Conservation (phyloP, 1,139 yeast species). For the Yarrowia galli region DNA sequence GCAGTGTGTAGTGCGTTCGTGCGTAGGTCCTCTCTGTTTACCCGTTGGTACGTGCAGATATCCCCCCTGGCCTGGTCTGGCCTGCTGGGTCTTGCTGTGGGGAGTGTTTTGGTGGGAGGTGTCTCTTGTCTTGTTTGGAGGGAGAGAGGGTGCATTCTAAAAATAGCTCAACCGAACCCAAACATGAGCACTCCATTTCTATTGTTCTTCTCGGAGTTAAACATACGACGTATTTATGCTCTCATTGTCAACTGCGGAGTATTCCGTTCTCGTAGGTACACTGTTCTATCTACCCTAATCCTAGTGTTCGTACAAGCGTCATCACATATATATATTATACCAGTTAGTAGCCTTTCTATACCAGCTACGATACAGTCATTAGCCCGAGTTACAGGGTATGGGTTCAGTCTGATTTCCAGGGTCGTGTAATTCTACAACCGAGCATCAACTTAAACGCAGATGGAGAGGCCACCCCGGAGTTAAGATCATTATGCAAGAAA, state of each 20-base stretch:
- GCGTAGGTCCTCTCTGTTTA: background rate
- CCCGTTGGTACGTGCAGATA: background rate
- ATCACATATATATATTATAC: background rate
- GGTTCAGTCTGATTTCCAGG: background rate
- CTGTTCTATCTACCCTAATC: background rate
- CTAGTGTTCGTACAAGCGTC: background rate
- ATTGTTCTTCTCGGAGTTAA: conserved; percentile 2
- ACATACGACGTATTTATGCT: background rate
- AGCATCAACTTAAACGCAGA: too few species aligned
- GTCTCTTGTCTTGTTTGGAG: too few species aligned
- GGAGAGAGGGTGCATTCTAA: conserved; percentile 2
- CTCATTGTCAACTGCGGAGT: background rate
- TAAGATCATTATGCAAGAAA: conserved; percentile 11
- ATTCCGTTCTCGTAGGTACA: too few species aligned
- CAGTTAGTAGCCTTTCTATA: background rate
- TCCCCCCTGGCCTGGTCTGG: background rate
- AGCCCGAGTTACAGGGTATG: background rate
- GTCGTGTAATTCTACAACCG: conserved; percentile 2
- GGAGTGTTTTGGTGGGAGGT: background rate
- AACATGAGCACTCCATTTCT: background rate
- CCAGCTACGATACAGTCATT: background rate
- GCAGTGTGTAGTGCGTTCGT: conserved; percentile 1
- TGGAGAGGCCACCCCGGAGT: too few species aligned
- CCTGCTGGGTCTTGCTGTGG: conserved; percentile 9
- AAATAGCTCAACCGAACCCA: conserved; percentile 19